These are phyloP conservation scores for Rhodofomes roseus DNA, from an alignment of 1,284 basidiomycete species.

Conservation along the genomic window DNA sequence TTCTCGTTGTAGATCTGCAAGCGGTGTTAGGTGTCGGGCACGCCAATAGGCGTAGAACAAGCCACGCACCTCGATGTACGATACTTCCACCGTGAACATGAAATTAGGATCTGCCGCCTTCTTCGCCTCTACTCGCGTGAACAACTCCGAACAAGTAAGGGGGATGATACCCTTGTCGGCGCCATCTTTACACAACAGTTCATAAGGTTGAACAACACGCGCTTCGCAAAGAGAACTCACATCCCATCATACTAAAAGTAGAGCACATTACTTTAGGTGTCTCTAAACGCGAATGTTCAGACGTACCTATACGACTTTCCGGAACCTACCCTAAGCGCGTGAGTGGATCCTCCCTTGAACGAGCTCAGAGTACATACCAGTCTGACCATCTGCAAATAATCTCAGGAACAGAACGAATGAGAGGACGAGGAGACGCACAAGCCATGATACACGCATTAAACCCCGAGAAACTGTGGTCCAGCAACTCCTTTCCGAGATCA, in stretches of 20 bases:
- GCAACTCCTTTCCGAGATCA: slow-evolving; percentile 90
- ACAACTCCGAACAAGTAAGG: slow-evolving; percentile 90
- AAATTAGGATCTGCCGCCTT: slow-evolving; percentile 64
- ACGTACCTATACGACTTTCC: slow-evolving; percentile 85
- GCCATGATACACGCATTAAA: slow-evolving; percentile 98
- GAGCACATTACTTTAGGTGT: too few relatives aligned
- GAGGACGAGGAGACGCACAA: slow-evolving; percentile 59
- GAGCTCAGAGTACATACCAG: slow-evolving; percentile 49
- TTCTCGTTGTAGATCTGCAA: slow-evolving; percentile 97
- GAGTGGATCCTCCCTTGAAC: slow-evolving; percentile 3
- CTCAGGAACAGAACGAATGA: slow-evolving; percentile 13
- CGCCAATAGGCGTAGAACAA: slow-evolving; percentile 9
- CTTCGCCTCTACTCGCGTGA: slow-evolving; percentile 77
- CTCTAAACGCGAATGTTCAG: not conserved
- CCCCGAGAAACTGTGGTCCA: slow-evolving; percentile 94
- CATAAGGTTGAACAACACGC: not conserved
- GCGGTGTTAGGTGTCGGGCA: not conserved
- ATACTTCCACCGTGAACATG: slow-evolving; percentile 91
- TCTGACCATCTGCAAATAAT: slow-evolving; percentile 68
- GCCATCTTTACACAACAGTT: slow-evolving; percentile 58
- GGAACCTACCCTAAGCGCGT: slow-evolving; percentile 64
- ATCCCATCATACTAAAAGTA: slow-evolving; percentile 90
- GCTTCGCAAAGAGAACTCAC: slow-evolving; percentile 49
- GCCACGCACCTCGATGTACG: slow-evolving; percentile 81
- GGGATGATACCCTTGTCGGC: slow-evolving; percentile 97